Percentiles rank a stretch among this genome's conserved stretches.
phyloP scores from a whole-genome alignment of 2,329 filamentous ascomycete genomes.

The Colletotrichum orchidophilum region DNA sequence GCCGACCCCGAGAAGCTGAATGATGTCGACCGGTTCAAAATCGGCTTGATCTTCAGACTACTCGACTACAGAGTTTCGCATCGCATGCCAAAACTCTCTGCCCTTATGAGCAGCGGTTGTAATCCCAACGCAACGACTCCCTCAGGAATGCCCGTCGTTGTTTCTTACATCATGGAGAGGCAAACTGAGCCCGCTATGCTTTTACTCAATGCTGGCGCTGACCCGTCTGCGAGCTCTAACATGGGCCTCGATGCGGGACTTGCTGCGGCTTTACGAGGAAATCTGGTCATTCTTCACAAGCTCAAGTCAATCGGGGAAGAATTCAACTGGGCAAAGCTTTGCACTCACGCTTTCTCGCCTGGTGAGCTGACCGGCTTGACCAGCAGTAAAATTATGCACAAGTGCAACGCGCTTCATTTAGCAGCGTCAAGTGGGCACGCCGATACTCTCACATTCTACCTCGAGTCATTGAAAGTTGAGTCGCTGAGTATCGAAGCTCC shows the following conservation, averaged over 20 bases:
- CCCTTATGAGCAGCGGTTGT: neutral
- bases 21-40: neutral
- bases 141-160: neutral
- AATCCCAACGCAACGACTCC: neutral
- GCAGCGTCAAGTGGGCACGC: neutral
- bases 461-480: neutral
- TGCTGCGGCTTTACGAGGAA: neutral
- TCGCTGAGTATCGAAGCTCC: neutral
- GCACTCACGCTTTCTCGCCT: neutral
- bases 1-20: neutral
- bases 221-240: neutral
- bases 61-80: neutral
- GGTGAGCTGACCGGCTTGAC: neutral
- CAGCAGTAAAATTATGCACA: neutral
- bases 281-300: neutral
- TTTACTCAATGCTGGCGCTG: conserved; percentile 1
- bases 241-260: conserved; percentile 2
- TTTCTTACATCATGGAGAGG: neutral
- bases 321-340: neutral
- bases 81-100: neutral
- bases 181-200: neutral
- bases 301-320: neutral
- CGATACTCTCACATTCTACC: neutral
- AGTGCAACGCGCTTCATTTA: conserved; percentile 11
- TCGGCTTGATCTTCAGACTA: neutral